These are phyloP conservation scores for Actinidia arguta DNA, from an alignment of 179 eudicot genomes.

Conservation along the genomic window DNA sequence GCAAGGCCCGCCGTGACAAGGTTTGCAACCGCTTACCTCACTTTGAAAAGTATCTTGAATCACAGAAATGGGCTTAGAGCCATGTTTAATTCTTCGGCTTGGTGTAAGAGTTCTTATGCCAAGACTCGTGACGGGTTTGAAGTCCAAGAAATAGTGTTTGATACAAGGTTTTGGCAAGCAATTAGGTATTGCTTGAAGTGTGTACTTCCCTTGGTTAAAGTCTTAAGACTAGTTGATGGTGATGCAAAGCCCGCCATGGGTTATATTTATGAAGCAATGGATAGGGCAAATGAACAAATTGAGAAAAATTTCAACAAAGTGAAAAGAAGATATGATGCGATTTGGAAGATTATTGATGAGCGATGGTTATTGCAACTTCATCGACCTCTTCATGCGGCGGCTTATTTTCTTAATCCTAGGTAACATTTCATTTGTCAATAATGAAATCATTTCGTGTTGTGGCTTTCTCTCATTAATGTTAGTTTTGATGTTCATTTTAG, in stretches of 20 bases:
- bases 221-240: not conserved
- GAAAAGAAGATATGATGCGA: not conserved
- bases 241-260: not conserved
- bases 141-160: not conserved
- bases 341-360: not conserved
- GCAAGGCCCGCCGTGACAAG: not conserved
- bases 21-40: not conserved
- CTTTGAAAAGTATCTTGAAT: not conserved
- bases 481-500: too few species aligned
- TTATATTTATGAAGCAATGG: not conserved
- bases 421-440: not conserved
- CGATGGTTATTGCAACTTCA: not conserved
- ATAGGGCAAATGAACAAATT: not conserved
- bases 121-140: not conserved
- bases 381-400: not conserved
- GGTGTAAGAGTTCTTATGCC: not conserved
- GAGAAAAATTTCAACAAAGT: not conserved
- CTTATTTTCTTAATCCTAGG: not conserved
- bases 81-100: not conserved
- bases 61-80: not conserved
- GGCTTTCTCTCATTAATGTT: too few species aligned
- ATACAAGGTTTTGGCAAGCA: not conserved
- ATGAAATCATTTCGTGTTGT: too few species aligned
- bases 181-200: not conserved
- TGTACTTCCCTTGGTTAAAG: not conserved